Base-by-base conservation (phyloP, 306 rosid species). In the Castanea mollissima region DNA sequence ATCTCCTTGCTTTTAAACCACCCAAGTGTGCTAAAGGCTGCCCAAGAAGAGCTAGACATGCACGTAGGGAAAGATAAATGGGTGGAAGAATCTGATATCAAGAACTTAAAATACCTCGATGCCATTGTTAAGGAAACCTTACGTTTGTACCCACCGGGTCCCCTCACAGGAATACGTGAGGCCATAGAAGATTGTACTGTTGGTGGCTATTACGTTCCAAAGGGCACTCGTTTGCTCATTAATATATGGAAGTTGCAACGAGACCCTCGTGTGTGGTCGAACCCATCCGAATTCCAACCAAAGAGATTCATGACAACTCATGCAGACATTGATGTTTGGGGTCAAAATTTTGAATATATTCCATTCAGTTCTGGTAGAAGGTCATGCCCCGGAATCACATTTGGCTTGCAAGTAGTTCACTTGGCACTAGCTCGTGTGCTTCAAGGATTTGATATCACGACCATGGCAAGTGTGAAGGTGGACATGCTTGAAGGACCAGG, bases 121-220 rank as follows among this genome's bases (percentile, higher is more conserved):
- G 85, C 88, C 60, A 71, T 82, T 46, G 29, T 85, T 14, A 85
- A 85, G 20, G 88, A 85, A 71, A 62, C 83, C 2, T 44, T 85
- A 0, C 80, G 88, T 1, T 0, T 81, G 4, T 59, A 85, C 63
- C 88, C 88, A 3, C 73, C 86, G 0, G 88, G 83, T 6, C 88
- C 88, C 1, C 5, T 85, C 9, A 70, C 86, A 23, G 85, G 83
- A 19, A 57, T 77, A 0, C 88, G 85, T 3, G 86, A 81, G 69
- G 88, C 88, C 73, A 70, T n/a, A 4, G 79, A 85, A 72, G 88
- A 78, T n/a, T 81, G 88, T n/a, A 14, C n/a, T 4, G 16, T 85
- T 0, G 78, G 76, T 0, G 67, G 65, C 15, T 72, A 75, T 54
- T 10, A 12, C 6, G 64, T 85, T 11, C 64, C 82, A 6, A 82